phyloP scores from a whole-genome alignment of 306 rosid species.

The Arachis hypogaea region DNA sequence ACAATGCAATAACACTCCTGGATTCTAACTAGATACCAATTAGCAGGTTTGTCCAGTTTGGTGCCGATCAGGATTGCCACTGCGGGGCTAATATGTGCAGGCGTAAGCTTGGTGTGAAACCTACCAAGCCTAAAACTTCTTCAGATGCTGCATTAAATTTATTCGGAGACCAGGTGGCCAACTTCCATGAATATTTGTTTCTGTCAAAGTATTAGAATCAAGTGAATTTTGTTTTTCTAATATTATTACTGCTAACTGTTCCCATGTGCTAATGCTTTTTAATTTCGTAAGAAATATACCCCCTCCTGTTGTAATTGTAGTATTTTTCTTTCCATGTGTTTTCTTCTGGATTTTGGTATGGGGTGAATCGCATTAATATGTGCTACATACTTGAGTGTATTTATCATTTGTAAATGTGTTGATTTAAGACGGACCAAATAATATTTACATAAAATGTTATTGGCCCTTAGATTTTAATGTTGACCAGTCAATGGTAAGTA shows the following conservation, averaged over 20 bases:
- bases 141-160: not conserved
- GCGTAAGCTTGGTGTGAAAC: conserved; percentile 80
- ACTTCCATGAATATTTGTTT: conserved; percentile 43
- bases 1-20: conserved; percentile 1
- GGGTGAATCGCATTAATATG: not conserved
- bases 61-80: conserved; percentile 99
- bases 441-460: too few relatives aligned
- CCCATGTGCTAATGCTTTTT: conserved; percentile 36
- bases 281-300: conserved; percentile 17
- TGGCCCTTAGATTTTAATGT: too few relatives aligned
- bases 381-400: conserved; percentile 15
- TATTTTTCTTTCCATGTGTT: not conserved
- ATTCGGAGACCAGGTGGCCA: conserved; percentile 81
- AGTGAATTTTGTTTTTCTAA: conserved; percentile 13
- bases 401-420: conserved; percentile 11
- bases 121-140: conserved; percentile 80
- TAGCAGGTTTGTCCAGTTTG: conserved; percentile 96
- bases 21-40: conserved; percentile 60
- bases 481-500: too few relatives aligned
- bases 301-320: not conserved
- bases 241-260: conserved; percentile 4
- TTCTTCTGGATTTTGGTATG: not conserved
- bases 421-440: too few relatives aligned
- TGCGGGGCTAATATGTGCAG: conserved; percentile 89
- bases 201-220: conserved; percentile 15